phyloP scores from a whole-genome alignment of 345 rosid species.

The Rhodomyrtus tomentosa region DNA sequence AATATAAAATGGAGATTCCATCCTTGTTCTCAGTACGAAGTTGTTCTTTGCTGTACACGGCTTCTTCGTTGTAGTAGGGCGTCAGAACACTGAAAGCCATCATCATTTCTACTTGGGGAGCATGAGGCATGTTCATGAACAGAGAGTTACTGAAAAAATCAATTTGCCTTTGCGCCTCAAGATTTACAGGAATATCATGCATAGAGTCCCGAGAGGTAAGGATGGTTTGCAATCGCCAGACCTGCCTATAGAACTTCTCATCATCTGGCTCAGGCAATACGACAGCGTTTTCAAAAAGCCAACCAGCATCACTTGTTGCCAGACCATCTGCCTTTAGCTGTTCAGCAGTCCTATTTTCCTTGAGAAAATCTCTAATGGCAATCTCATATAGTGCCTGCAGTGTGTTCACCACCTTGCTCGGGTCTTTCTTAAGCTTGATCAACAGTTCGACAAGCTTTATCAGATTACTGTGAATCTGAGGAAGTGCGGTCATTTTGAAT shows the following conservation, averaged over 20 bases:
- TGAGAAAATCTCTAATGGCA: conserved; percentile 64
- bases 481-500: conserved; percentile 60
- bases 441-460: conserved; percentile 60
- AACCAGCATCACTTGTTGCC: conserved; percentile 64
- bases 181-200: conserved; percentile 69
- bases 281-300: conserved; percentile 71
- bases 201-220: conserved; percentile 88
- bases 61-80: conserved; percentile 91
- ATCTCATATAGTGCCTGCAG: conserved; percentile 91
- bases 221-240: conserved; percentile 79
- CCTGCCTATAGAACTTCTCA: conserved; percentile 74
- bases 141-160: conserved; percentile 95
- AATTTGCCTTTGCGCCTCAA: conserved; percentile 90
- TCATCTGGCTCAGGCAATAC: conserved; percentile 58
- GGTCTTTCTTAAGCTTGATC: conserved; percentile 41
- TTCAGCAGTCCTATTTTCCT: conserved; percentile 49
- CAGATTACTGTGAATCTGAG: conserved; percentile 55
- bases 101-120: conserved; percentile 99
- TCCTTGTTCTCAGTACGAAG: conserved; percentile 86
- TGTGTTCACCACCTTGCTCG: conserved; percentile 59
- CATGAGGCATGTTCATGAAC: conserved; percentile 97
- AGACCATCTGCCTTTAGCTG: conserved; percentile 59
- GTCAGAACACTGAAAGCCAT: conserved; percentile 93
- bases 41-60: conserved; percentile 79
- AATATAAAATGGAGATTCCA: conserved; percentile 82